These are phyloP conservation scores for Mycosphaerella sp. DNA, from an alignment of 2,329 filamentous ascomycete genomes.

Conservation along the genomic window DNA sequence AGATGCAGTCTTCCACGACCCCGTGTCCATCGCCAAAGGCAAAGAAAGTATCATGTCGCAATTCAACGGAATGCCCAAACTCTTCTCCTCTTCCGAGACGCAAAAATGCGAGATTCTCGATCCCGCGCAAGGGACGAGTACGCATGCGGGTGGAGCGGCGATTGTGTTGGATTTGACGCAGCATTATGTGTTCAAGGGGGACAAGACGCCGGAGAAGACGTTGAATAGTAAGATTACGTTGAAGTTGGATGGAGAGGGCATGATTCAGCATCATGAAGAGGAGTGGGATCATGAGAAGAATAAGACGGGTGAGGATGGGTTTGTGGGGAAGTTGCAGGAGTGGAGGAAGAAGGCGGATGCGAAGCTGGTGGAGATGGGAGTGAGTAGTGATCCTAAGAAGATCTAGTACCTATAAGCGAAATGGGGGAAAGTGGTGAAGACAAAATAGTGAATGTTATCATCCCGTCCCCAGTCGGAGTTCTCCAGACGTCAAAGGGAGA, in stretches of 20 bases:
- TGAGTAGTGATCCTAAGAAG: conserved; percentile 23
- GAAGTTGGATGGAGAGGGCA: conserved; percentile 21
- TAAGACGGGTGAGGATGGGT: conserved; percentile 27
- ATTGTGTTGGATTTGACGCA: conserved; percentile 27
- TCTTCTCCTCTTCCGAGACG: conserved; percentile 24
- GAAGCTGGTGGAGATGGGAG: conserved; percentile 25
- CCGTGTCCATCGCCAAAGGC: conserved; percentile 27
- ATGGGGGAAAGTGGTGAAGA: too few species aligned
- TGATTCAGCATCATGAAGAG: conserved; percentile 28
- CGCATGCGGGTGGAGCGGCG: conserved; percentile 11
- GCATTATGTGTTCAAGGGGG: conserved; percentile 29
- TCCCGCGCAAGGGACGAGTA: conserved; percentile 12
- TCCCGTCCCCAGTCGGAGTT: too few species aligned
- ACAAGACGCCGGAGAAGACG: conserved; percentile 27
- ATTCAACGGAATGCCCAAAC: conserved; percentile 30
- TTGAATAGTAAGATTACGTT: conserved; percentile 27
- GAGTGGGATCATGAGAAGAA: conserved; percentile 29
- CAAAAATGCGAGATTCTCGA: conserved; percentile 21
- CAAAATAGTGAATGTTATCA: too few species aligned
- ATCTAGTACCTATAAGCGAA: neutral
- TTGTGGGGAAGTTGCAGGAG: conserved; percentile 27
- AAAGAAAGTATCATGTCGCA: conserved; percentile 26
- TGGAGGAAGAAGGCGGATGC: conserved; percentile 28
- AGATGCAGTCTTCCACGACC: conserved; percentile 28
- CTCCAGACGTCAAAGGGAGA: too few species aligned